These are phyloP conservation scores for Colletotrichum brevisporum DNA, from an alignment of 2,329 filamentous ascomycete genomes.

Conservation along the genomic window DNA sequence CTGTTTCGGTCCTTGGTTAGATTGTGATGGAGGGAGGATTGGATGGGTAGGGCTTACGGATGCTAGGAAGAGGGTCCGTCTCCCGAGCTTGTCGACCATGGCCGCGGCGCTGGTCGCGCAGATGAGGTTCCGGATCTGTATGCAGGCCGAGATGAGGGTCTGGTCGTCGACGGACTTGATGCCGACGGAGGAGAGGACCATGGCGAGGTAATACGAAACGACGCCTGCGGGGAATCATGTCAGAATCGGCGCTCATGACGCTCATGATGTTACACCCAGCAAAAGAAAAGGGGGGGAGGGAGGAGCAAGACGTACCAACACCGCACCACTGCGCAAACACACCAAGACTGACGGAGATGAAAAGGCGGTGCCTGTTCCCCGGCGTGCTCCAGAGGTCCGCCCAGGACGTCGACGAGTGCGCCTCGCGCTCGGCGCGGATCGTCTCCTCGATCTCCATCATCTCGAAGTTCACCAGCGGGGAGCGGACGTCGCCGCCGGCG, in stretches of 20 bases:
- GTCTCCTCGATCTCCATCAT: constrained; percentile 44
- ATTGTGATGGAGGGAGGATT: too few relatives aligned
- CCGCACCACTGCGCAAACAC: constrained; percentile 58
- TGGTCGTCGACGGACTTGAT: constrained; percentile 53
- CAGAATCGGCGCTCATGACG: background rate
- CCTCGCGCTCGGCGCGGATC: constrained; percentile 41
- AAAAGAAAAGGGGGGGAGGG: background rate
- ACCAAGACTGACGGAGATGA: constrained; percentile 47
- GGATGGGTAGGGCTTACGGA: background rate
- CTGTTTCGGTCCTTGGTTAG: background rate
- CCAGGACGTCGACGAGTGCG: constrained; percentile 15
- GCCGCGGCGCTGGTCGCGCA: constrained; percentile 20
- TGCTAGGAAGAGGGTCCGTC: constrained; percentile 10
- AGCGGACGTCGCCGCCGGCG: constrained; percentile 44
- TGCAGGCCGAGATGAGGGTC: constrained; percentile 50
- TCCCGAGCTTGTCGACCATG: constrained; percentile 25
- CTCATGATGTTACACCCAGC: background rate
- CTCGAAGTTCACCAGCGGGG: constrained; percentile 42
- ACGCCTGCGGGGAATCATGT: constrained; percentile 43
- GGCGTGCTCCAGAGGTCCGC: constrained; percentile 42
- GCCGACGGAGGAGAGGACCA: constrained; percentile 48
- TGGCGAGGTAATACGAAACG: constrained; percentile 55
- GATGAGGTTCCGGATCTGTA: constrained; percentile 36
- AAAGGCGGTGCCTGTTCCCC: constrained; percentile 47
- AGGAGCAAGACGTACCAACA: constrained; percentile 67